A percentile compares a stretch with the other conserved stretches of the same genome.
Conservation (phyloP, 805 yeast species). For the Wickerhamiella musiphila region DNA sequence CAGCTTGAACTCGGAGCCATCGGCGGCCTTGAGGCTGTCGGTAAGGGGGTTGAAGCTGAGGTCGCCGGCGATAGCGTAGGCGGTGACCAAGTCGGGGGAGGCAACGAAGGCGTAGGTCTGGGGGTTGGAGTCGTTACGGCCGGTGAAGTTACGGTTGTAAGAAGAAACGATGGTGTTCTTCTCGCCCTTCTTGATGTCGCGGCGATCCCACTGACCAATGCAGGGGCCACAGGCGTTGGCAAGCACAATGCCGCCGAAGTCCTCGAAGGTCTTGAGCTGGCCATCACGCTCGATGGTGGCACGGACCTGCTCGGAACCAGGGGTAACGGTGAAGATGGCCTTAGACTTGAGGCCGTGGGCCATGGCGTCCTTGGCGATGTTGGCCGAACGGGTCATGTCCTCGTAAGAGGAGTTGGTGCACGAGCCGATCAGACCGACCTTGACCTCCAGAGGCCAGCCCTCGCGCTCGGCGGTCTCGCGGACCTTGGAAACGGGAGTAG, state of each 20-base stretch:
- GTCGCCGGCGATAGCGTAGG: slow-evolving; percentile 90
- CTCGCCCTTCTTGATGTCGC: slow-evolving; percentile 79
- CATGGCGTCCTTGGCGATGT: slow-evolving; percentile 76
- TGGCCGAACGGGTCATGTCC: slow-evolving; percentile 94
- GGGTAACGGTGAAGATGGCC: slow-evolving; percentile 86
- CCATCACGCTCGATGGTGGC: slow-evolving; percentile 97
- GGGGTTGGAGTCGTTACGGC: slow-evolving; percentile 97
- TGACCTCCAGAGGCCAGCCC: slow-evolving; percentile 72
- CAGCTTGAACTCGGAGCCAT: slow-evolving; percentile 82
- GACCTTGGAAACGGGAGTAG: slow-evolving; percentile 79
- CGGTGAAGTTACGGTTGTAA: slow-evolving; percentile 94
- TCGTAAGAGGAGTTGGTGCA: slow-evolving; percentile 97
- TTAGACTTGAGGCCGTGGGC: slow-evolving; percentile 75
- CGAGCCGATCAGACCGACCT: slow-evolving; percentile 93
- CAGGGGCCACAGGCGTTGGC: slow-evolving; percentile 99
- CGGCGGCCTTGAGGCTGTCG: slow-evolving; percentile 70
- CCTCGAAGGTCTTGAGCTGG: slow-evolving; percentile 57
- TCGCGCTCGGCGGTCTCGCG: slow-evolving; percentile 51
- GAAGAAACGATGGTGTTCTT: slow-evolving; percentile 94
- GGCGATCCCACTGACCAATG: slow-evolving; percentile 99
- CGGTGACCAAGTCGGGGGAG: slow-evolving; percentile 91
- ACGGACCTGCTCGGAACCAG: slow-evolving; percentile 96
- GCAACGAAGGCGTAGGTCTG: slow-evolving; percentile 94
- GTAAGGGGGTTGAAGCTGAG: slow-evolving; percentile 92
- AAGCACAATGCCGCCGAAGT: slow-evolving; percentile 77